A percentile compares a stretch with the other conserved stretches of the same genome.
Conservation (phyloP, 1,284 basidiomycete species). For the Cerrena zonata region DNA sequence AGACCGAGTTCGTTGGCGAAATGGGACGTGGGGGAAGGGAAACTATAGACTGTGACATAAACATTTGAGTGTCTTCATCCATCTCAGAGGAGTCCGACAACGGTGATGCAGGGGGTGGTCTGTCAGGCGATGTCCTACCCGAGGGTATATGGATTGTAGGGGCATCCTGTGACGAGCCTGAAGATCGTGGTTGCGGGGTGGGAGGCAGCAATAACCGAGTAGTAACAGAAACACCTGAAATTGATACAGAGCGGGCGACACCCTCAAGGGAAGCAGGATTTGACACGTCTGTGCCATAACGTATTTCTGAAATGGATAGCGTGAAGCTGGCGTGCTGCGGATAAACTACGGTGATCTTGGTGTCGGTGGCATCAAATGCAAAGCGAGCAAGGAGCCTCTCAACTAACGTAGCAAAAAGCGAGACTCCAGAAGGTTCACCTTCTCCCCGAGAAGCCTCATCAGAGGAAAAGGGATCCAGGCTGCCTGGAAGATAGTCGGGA, state of each 20-base stretch:
- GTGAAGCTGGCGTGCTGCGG: slow-evolving; percentile 58
- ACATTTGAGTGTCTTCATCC: slow-evolving; percentile 59
- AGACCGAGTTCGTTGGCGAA: slow-evolving; percentile 39
- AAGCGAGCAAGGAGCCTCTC: slow-evolving; percentile 80
- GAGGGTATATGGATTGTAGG: neutral
- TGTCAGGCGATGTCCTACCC: neutral
- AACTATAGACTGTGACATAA: slow-evolving; percentile 73
- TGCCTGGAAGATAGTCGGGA: slow-evolving; percentile 54
- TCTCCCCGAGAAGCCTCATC: slow-evolving; percentile 38
- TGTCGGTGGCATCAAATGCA: slow-evolving; percentile 68
- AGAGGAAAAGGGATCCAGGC: slow-evolving; percentile 51
- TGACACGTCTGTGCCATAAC: slow-evolving; percentile 45
- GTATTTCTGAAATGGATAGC: slow-evolving; percentile 50
- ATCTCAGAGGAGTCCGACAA: slow-evolving; percentile 40
- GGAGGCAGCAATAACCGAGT: slow-evolving; percentile 36
- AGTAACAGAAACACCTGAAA: slow-evolving; percentile 47
- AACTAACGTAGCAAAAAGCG: slow-evolving; percentile 78
- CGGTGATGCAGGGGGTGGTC: slow-evolving; percentile 16
- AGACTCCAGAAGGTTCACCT: slow-evolving; percentile 66
- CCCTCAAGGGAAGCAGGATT: slow-evolving; percentile 19
- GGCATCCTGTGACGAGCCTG: slow-evolving; percentile 1
- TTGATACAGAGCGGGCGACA: slow-evolving; percentile 40
- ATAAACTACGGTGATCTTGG: slow-evolving; percentile 61
- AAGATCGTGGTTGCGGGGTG: slow-evolving; percentile 13
- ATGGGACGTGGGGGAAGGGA: slow-evolving; percentile 39